These are phyloP conservation scores for Acacia crassicarpa DNA, from an alignment of 306 rosid species.

Conservation along the genomic window DNA sequence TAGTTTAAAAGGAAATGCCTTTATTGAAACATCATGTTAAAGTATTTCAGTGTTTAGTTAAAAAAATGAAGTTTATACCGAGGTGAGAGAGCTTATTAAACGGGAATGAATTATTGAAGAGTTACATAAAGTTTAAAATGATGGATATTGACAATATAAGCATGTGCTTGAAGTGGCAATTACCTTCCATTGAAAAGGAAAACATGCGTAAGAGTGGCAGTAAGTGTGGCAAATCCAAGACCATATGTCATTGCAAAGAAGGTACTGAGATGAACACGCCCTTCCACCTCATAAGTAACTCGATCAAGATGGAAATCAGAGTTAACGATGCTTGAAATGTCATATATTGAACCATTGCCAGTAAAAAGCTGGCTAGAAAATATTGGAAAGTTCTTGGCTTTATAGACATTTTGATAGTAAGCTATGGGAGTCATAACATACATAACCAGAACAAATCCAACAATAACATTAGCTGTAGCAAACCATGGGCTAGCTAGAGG, in stretches of 20 bases:
- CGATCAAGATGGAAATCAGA: slow-evolving; percentile 52
- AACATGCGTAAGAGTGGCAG: slow-evolving; percentile 60
- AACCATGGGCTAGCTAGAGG: slow-evolving; percentile 70
- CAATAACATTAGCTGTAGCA: slow-evolving; percentile 50
- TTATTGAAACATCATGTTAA: neutral
- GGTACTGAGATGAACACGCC: slow-evolving; percentile 56
- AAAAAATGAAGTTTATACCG: neutral
- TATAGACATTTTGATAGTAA: slow-evolving; percentile 42
- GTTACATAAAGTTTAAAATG: neutral
- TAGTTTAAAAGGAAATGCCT: neutral
- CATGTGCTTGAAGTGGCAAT: neutral
- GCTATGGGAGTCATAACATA: slow-evolving; percentile 55
- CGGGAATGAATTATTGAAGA: neutral
- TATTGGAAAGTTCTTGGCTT: slow-evolving; percentile 56
- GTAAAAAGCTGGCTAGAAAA: slow-evolving; percentile 48
- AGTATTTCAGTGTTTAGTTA: neutral
- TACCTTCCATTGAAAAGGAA: slow-evolving; percentile 59
- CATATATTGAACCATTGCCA: slow-evolving; percentile 40
- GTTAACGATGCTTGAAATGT: slow-evolving; percentile 42
- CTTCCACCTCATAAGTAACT: slow-evolving; percentile 32
- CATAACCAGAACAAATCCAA: slow-evolving; percentile 48
- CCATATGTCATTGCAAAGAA: slow-evolving; percentile 62
- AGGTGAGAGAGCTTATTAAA: neutral
- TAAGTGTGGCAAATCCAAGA: slow-evolving; percentile 55
- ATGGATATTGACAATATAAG: neutral